Evolutionary conservation across 2,329 filamentous ascomycete species (phyloP), one percentile per base, ranked within the genome.

Genomic region (Hymenoscyphus scutula): DNA sequence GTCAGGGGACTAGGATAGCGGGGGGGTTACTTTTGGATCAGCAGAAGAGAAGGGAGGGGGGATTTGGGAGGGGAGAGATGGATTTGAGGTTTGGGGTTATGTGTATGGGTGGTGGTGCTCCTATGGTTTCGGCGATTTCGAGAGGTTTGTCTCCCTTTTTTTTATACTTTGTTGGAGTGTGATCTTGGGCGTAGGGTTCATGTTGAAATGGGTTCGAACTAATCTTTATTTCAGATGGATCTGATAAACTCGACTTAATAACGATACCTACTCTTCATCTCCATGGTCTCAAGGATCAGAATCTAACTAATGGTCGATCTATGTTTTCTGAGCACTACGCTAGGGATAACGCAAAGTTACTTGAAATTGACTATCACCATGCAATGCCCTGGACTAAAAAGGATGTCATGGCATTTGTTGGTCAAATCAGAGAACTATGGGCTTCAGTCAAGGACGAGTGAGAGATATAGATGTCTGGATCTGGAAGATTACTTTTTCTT

Each of bases 291-390:
- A 64, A 61, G 41, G 68, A 70, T 58, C 13, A 32, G 5, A 66
- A 66, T 29, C 64, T 63, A 32, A 56, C 63, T 17, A 60, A 64
- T 29, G 67, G 68, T 8, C 65, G 65, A 56, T 63, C 65, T 11
- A 62, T 65, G 56, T 38, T 65, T 17, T 55, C 57, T 6, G 60
- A 61, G 15, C 64, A 65, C 38, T 70, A 67, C 48, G 63, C 67
- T 59, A 60, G 32, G 37, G 58, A 60, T 5, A 58, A 59, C 23
- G 37, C 62, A 17, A 67, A 54, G 11, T 58, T 63, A 0, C 59
- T 65, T 34, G 68, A 70, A 56, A 69, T 70, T 51, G 62, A 66
- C 19, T 70, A 70, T 64, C 68, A 69, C 37, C 68, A 70, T 60
- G 68, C 68, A 11, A 70, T 70, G 68, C 68, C 68, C 5, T 70